Conservation (phyloP, 192 early-diverging fungal species). For the Oehlia diaphana region DNA sequence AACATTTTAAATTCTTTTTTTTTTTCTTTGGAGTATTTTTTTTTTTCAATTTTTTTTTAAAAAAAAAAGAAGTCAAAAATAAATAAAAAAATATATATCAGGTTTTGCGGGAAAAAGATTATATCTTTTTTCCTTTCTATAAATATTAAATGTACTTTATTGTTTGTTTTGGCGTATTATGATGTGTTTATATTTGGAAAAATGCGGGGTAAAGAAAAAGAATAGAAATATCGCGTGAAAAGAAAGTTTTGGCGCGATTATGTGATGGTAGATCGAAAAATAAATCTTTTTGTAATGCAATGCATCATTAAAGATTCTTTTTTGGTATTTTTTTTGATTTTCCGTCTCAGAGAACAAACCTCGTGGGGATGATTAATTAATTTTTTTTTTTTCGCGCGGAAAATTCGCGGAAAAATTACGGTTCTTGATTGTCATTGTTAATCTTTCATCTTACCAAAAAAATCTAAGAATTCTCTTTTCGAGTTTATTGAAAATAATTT, state of each 20-base stretch:
- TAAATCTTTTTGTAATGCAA: slow-evolving; percentile 4
- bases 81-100: no score
- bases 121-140: neutral
- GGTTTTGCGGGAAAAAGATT: neutral
- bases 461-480: no score
- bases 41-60: neutral
- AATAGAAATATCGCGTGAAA: neutral
- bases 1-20: neutral
- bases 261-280: neutral
- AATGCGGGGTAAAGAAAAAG: neutral
- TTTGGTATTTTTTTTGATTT: neutral
- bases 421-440: no score
- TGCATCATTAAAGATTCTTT: neutral
- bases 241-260: neutral
- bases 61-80: no score
- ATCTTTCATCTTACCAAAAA: no score
- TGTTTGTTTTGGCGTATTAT: neutral
- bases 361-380: neutral
- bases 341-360: neutral
- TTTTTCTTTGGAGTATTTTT: neutral
- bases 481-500: no score
- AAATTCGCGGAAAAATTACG: no score
- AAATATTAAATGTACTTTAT: neutral
- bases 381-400: no score
- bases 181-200: neutral